These are phyloP conservation scores for Aspergillus tamarii DNA, from an alignment of 2,329 filamentous ascomycete genomes.

Conservation along the genomic window DNA sequence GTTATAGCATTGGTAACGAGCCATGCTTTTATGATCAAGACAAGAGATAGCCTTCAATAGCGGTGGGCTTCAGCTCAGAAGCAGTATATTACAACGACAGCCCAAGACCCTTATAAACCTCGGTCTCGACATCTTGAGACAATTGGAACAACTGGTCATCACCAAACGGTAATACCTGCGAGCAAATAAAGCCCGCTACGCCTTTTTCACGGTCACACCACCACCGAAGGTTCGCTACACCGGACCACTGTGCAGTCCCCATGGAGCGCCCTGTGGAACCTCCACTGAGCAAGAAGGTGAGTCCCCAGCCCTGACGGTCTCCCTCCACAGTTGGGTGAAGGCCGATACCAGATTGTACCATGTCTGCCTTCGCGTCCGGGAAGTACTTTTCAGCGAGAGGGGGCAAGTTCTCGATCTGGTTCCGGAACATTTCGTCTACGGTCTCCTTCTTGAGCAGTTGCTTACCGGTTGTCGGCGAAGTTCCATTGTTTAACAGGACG, in stretches of 20 bases:
- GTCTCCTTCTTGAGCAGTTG: constrained; percentile 61
- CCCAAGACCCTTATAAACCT: constrained; percentile 1
- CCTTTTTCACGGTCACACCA: constrained; percentile 14
- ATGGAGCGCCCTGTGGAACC: constrained; percentile 37
- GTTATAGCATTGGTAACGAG: too few species aligned
- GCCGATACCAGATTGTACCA: constrained; percentile 54
- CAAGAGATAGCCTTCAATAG: too few species aligned
- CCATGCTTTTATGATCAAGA: too few species aligned
- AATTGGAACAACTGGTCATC: neutral
- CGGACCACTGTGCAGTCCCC: constrained; percentile 43
- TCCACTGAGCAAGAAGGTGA: constrained; percentile 61
- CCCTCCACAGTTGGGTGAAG: constrained; percentile 51
- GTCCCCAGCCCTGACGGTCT: constrained; percentile 66
- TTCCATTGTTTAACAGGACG: constrained; percentile 66
- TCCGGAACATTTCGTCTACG: constrained; percentile 66
- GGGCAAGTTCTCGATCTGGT: constrained; percentile 62
- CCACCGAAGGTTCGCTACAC: constrained; percentile 47
- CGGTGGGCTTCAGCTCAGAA: too few species aligned
- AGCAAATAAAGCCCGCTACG: neutral
- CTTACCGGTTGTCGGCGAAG: constrained; percentile 57
- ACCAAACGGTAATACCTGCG: neutral
- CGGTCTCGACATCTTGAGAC: neutral
- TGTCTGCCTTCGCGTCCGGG: constrained; percentile 18
- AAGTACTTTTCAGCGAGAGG: constrained; percentile 54
- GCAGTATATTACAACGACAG: neutral